Evolutionary conservation across 768 basidiomycete genomes (phyloP).

Genomic region (Suillus plorans): DNA sequence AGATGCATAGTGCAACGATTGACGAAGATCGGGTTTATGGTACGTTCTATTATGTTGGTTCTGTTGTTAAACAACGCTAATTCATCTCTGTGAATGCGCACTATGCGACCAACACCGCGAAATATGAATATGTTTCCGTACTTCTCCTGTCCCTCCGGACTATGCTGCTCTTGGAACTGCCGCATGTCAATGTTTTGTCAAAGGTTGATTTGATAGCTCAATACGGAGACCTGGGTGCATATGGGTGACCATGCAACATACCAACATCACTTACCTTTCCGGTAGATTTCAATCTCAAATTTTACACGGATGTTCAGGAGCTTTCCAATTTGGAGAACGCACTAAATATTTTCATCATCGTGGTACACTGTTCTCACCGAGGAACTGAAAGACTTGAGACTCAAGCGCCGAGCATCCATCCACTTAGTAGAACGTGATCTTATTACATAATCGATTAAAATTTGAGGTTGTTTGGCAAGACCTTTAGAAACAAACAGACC

Average conservation of each 20-base stretch:
- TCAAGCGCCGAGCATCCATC: too few relatives aligned
- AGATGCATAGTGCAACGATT: constrained; percentile 74
- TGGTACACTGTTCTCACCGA: constrained; percentile 74
- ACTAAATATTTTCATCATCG: constrained; percentile 61
- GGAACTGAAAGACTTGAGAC: too few relatives aligned
- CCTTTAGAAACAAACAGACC: neutral
- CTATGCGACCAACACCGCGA: constrained; percentile 93
- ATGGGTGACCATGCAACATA: neutral
- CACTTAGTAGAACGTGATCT: too few relatives aligned
- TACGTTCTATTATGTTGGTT: constrained; percentile 43
- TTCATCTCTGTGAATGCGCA: constrained; percentile 95
- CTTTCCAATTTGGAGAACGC: constrained; percentile 81
- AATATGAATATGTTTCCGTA: constrained; percentile 94
- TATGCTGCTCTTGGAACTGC: constrained; percentile 97
- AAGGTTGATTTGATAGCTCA: constrained; percentile 90
- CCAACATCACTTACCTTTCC: neutral
- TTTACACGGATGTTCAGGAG: constrained; percentile 98
- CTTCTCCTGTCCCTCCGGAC: constrained; percentile 89
- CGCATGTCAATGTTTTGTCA: constrained; percentile 95
- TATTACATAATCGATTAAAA: too few relatives aligned
- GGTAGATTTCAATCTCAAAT: constrained; percentile 94
- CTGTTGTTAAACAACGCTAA: constrained; percentile 39
- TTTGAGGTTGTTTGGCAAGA: too few relatives aligned
- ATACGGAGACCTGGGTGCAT: constrained; percentile 88
- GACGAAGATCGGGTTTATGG: constrained; percentile 78